These are phyloP conservation scores for Teunomyces pallodes DNA, from an alignment of 805 yeast genomes.

Conservation along the genomic window DNA sequence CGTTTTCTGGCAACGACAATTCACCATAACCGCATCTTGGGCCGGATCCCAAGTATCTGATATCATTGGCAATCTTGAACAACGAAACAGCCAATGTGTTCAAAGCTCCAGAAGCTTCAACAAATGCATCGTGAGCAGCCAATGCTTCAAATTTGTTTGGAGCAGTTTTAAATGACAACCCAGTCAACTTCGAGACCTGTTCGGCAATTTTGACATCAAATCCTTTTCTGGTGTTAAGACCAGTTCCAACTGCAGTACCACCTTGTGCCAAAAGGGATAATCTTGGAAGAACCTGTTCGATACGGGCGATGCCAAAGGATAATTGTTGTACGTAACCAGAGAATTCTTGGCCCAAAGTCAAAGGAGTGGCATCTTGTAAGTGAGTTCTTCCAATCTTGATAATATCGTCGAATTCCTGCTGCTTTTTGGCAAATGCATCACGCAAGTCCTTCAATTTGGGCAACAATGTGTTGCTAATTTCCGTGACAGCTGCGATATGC, in stretches of 20 bases:
- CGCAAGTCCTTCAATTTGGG: constrained; percentile 35
- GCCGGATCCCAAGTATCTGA: constrained; percentile 39
- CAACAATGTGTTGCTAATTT: constrained; percentile 25
- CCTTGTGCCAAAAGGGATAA: constrained; percentile 37
- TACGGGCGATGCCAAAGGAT: constrained; percentile 32
- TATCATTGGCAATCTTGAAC: constrained; percentile 39
- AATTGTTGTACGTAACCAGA: constrained; percentile 39
- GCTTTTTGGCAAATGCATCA: constrained; percentile 28
- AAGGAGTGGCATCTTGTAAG: constrained; percentile 41
- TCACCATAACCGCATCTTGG: constrained; percentile 43
- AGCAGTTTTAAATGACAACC: constrained; percentile 33
- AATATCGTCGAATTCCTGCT: constrained; percentile 31
- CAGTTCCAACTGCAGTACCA: constrained; percentile 44
- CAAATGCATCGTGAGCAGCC: constrained; percentile 41
- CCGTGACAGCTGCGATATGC: constrained; percentile 42
- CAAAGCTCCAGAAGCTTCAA: constrained; percentile 40
- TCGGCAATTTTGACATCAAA: constrained; percentile 34
- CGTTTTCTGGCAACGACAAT: constrained; percentile 38
- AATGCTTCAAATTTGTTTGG: constrained; percentile 42
- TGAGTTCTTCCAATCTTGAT: constrained; percentile 42
- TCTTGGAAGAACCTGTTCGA: constrained; percentile 32
- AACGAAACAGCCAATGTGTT: constrained; percentile 38
- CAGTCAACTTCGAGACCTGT: constrained; percentile 33
- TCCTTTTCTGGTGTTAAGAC: constrained; percentile 37
- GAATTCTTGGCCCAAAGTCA: constrained; percentile 40